phyloP scores from a whole-genome alignment of 768 basidiomycete genomes.

The Coprinopsis sp. region DNA sequence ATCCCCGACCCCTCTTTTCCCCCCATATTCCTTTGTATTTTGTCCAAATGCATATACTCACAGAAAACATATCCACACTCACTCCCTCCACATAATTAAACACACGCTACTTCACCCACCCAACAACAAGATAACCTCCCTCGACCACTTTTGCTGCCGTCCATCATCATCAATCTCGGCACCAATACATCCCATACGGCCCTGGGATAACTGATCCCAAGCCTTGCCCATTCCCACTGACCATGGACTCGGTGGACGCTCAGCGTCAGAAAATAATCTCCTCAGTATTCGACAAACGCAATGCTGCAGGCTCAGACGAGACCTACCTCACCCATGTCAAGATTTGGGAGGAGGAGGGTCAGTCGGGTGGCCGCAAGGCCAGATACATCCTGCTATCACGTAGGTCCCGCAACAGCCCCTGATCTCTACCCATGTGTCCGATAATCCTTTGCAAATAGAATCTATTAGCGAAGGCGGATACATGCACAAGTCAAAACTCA shows the following conservation, averaged over 20 bases:
- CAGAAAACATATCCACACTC: no score
- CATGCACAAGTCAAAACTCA: conserved; percentile 96
- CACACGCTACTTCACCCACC: no score
- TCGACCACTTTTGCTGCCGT: no score
- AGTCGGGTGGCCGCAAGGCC: conserved; percentile 63
- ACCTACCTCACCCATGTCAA: conserved; percentile 85
- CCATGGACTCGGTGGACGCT: conserved; percentile 36
- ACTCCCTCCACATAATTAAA: no score
- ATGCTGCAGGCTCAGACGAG: conserved; percentile 64
- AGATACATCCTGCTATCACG: conserved; percentile 89
- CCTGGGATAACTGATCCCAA: no score
- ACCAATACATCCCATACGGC: no score
- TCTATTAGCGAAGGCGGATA: conserved; percentile 57
- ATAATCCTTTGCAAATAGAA: conserved; percentile 36
- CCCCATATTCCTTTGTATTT: no score
- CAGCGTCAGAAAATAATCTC: conserved; percentile 68
- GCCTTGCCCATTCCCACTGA: conserved; percentile 8
- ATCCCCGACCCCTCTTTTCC: no score
- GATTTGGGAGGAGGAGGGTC: conserved; percentile 86
- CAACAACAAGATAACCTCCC: no score
- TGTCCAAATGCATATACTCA: no score
- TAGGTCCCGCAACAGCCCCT: conserved; percentile 39
- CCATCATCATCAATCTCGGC: neutral
- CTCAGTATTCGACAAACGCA: conserved; percentile 77
- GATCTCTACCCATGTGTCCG: neutral